A percentile compares a stretch with the other conserved stretches of the same genome.
Conservation (phyloP, 2,329 filamentous ascomycete genomes). For the Triangularia verruculosa region DNA sequence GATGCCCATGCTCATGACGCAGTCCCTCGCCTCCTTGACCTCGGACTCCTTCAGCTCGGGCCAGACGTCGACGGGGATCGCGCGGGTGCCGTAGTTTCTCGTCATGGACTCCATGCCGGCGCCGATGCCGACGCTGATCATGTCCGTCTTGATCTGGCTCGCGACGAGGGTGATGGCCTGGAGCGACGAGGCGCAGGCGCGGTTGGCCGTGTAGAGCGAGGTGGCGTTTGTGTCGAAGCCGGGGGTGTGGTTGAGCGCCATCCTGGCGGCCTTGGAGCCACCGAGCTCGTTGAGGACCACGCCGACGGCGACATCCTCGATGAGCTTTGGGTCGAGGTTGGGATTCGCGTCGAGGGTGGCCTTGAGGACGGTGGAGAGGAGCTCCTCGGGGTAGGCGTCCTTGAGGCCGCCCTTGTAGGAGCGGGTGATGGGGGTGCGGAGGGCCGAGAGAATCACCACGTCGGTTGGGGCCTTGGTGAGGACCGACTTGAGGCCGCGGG, state of each 20-base stretch:
- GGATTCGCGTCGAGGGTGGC: conserved; percentile 72
- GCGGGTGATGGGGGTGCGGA: conserved; percentile 82
- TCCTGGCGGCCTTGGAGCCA: conserved; percentile 84
- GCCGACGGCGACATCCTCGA: conserved; percentile 82
- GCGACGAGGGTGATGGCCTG: conserved; percentile 73
- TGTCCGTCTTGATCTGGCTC: conserved; percentile 70
- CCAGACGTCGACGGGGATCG: conserved; percentile 84
- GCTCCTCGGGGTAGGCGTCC: conserved; percentile 86
- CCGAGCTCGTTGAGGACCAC: conserved; percentile 89
- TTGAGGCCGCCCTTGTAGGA: conserved; percentile 80
- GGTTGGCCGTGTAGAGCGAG: conserved; percentile 81
- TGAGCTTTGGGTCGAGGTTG: conserved; percentile 63
- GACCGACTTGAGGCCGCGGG: conserved; percentile 69
- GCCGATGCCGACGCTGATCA: conserved; percentile 71
- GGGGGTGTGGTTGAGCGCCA: conserved; percentile 76
- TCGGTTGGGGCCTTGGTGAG: conserved; percentile 77
- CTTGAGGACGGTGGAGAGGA: conserved; percentile 65
- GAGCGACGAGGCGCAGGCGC: conserved; percentile 77
- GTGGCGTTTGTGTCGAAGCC: conserved; percentile 67
- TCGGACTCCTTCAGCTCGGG: conserved; percentile 63
- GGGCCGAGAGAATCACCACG: conserved; percentile 83
- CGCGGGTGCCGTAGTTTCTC: conserved; percentile 77
- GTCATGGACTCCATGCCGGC: conserved; percentile 98
- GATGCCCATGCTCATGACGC: conserved; percentile 91
- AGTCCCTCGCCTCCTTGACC: conserved; percentile 72